Percentiles rank a stretch among this genome's conserved stretches.
Conservation (phyloP, 257 asterid genomes). For the Eucommia ulmoides region DNA sequence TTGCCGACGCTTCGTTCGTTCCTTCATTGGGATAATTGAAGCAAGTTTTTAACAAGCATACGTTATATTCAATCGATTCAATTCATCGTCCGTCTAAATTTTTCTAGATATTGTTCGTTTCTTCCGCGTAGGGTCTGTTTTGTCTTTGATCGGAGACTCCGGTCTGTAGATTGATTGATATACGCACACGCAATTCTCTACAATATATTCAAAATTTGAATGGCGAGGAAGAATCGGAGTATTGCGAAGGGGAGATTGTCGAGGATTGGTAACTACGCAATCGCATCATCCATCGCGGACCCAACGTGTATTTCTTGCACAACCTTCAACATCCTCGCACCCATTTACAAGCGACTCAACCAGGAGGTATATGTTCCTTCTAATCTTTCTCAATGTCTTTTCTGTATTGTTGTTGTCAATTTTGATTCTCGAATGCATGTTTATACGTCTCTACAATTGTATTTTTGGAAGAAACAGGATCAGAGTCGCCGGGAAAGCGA, state of each 20-base stretch:
- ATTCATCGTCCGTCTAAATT: too few species aligned
- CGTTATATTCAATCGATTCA: too few species aligned
- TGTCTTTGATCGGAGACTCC: too few species aligned
- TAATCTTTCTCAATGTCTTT: neutral
- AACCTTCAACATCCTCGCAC: slow-evolving; percentile 93
- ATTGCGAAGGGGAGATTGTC: slow-evolving; percentile 43
- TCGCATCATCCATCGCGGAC: slow-evolving; percentile 70
- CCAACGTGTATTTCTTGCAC: slow-evolving; percentile 86
- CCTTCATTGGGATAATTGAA: too few species aligned
- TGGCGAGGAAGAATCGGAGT: slow-evolving; percentile 53
- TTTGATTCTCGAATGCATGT: neutral
- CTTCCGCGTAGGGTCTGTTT: too few species aligned
- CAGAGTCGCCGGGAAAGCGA: slow-evolving; percentile 88
- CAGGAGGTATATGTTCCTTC: slow-evolving; percentile 30
- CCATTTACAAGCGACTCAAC: slow-evolving; percentile 82
- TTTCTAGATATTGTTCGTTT: too few species aligned
- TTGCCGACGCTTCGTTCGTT: too few species aligned
- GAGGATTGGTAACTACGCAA: slow-evolving; percentile 71
- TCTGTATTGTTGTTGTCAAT: neutral
- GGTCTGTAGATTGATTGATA: too few species aligned
- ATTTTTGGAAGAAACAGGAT: slow-evolving; percentile 41
- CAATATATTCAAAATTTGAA: too few species aligned
- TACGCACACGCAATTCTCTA: too few species aligned
- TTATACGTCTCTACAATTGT: neutral
- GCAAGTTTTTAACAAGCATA: too few species aligned